Evolutionary conservation across 257 asterid genomes (phyloP), one percentile per base, ranked within the genome.

Genomic region (Salvia hispanica): DNA sequence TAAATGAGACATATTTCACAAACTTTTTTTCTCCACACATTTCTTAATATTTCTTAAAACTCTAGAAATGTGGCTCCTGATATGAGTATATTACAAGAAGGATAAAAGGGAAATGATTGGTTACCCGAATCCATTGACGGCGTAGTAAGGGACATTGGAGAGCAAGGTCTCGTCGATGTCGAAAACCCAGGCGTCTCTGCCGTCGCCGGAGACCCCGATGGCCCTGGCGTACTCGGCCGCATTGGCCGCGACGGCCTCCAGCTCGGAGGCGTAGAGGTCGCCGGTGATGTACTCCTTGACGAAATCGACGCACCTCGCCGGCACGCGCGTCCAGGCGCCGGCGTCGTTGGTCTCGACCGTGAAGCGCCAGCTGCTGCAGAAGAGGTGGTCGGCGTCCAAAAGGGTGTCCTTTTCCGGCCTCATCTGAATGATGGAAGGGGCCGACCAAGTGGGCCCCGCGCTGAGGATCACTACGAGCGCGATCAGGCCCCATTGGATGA

Each of bases 141-240:
- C 81, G 64, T 89, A 91, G 79, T 83, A 89, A 2, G 96, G 98
- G 44, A 91, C 70, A 58, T 91, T 91, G 12, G 94, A 84, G 9
- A 91, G 85, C 79, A 91, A 70, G 9, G 96, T 91, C 82, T 92
- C 98, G 54, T 92, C 98, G 50, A 92, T 69, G 74, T 92, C 98
- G 75, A 92, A 92, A 58, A 92, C 72, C 96, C 98, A 92, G 36
- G 87, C 97, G 56, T 83, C 87, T 73, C 85, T 87, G 10, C 90
- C 88, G 52, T 77, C 64, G 44, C 80, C 90, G 62, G 85, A 9
- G 62, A 78, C 54, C 1, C 70, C 15, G 18, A 80, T 78, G 13
- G 81, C 48, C 69, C 62, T 73, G 9, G 90, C 96, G 76, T 72
- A 81, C 16, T 70, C 83, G 60, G 74, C 37, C 31, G 91, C 68